These are phyloP conservation scores for Pythium scleroteichum DNA, from an alignment of 352 stramenopile genomes.

Conservation along the genomic window DNA sequence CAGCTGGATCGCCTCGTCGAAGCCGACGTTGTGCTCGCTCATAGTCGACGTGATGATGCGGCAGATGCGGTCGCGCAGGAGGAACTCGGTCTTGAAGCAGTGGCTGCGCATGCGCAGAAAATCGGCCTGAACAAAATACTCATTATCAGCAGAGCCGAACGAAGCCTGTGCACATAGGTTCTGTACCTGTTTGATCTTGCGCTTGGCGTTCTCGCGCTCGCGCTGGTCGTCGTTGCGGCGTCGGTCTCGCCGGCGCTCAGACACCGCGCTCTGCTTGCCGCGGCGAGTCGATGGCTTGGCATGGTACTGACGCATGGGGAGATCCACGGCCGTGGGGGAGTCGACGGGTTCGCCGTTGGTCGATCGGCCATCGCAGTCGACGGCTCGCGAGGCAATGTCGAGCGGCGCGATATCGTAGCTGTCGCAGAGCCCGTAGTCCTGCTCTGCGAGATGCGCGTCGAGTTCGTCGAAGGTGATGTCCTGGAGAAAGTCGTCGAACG, in stretches of 20 bases:
- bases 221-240: slow-evolving; percentile 20
- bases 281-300: neutral
- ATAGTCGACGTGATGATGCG: neutral
- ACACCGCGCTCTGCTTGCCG: neutral
- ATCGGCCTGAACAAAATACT: too few relatives aligned
- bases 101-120: slow-evolving; percentile 8
- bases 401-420: neutral
- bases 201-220: slow-evolving; percentile 25
- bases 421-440: neutral
- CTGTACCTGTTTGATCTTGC: slow-evolving; percentile 22
- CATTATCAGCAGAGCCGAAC: too few relatives aligned
- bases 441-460: slow-evolving; percentile 5
- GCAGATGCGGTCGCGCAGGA: slow-evolving; percentile 8
- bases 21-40: neutral
- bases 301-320: neutral
- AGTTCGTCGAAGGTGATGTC: slow-evolving; percentile 20
- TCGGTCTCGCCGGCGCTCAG: slow-evolving; percentile 6
- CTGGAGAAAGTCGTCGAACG: slow-evolving; percentile 23
- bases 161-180: too few relatives aligned
- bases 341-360: slow-evolving; percentile 8
- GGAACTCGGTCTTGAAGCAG: slow-evolving; percentile 13
- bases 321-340: neutral
- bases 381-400: neutral
- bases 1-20: slow-evolving; percentile 4
- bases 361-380: neutral